Base-by-base conservation (phyloP, 1,284 basidiomycete genomes). In the Polyporus tsugae region DNA sequence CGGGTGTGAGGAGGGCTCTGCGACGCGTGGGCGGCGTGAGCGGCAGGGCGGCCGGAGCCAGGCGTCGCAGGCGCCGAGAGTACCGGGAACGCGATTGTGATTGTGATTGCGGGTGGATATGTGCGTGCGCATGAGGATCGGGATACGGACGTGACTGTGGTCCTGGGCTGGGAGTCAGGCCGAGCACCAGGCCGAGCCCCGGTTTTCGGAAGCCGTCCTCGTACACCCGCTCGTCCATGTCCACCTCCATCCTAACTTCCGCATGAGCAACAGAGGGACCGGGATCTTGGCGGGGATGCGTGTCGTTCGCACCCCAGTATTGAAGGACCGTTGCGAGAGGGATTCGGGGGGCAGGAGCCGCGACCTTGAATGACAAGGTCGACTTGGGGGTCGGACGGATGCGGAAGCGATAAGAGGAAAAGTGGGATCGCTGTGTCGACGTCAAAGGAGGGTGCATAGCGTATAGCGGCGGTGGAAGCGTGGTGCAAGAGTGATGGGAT, bases 41-140 rank as follows among this genome's bases (percentile, higher is more conserved):
- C 61, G 69, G 65, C 25, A 74, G 69, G 59, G 71, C 69, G 39
- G 73, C 58, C 44, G 73, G 71, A 46, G 73, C 73, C 39, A 74
- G 61, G 66, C 69, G 61, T n/a, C 69, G 73, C 42, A 74, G 67
- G 38, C 73, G 69, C 67, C 60, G 67, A 25, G 73, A 74, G 69
- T 70, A 70, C 57, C 60, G 65, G 61, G 72, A 62, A 46, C 57
- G 69, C 60, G 71, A 68, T 60, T 70, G 66, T 60, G 71, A 65
- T 44, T 49, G 65, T 33, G 66, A 63, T 49, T 60, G 63, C 35
- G 57, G 6, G n/a, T 46, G 35, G 10, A 36, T 39, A 35, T 66
- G 53, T n/a, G 60, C n/a, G 11, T 57, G 52, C 25, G 55, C 33
- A 58, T 67, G 58, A 33, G 55, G 60, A 41, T 66, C 63, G 19